These are phyloP conservation scores for Xylaria longipes DNA, from an alignment of 495 filamentous ascomycete genomes.

Conservation along the genomic window DNA sequence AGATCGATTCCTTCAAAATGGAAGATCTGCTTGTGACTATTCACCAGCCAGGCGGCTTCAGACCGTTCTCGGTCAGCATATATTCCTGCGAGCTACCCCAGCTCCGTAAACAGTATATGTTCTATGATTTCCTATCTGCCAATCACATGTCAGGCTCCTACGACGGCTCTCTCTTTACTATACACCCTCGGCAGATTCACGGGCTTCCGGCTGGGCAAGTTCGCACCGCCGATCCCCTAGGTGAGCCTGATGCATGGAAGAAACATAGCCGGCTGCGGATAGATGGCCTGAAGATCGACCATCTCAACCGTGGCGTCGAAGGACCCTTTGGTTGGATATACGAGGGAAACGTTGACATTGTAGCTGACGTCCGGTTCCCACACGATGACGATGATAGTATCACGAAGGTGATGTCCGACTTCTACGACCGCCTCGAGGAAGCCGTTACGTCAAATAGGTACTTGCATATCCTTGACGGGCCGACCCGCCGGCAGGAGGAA, in stretches of 20 bases:
- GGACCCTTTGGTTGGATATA: conserved; percentile 98
- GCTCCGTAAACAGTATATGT: conserved; percentile 92
- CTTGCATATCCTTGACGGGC: conserved; percentile 52
- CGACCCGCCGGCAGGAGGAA: conserved; percentile 35
- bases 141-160: conserved; percentile 96
- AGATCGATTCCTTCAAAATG: conserved; percentile 94
- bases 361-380: conserved; percentile 93
- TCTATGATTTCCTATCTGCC: conserved; percentile 95
- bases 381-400: conserved; percentile 84
- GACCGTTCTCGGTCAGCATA: conserved; percentile 93
- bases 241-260: conserved; percentile 75
- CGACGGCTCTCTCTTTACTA: conserved; percentile 95
- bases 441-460: conserved; percentile 79
- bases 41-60: conserved; percentile 87
- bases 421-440: conserved; percentile 93
- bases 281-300: conserved; percentile 92
- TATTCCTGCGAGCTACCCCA: conserved; percentile 94
- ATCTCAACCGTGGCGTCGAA: conserved; percentile 91
- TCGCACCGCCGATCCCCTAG: conserved; percentile 53
- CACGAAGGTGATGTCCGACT: conserved; percentile 88
- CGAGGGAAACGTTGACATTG: conserved; percentile 94
- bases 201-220: conserved; percentile 57
- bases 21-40: conserved; percentile 91
- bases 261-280: conserved; percentile 90
- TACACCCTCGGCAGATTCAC: conserved; percentile 92